Evolutionary conservation across 257 asterid genomes (phyloP).

Genomic region (Penstemon davidsonii): DNA sequence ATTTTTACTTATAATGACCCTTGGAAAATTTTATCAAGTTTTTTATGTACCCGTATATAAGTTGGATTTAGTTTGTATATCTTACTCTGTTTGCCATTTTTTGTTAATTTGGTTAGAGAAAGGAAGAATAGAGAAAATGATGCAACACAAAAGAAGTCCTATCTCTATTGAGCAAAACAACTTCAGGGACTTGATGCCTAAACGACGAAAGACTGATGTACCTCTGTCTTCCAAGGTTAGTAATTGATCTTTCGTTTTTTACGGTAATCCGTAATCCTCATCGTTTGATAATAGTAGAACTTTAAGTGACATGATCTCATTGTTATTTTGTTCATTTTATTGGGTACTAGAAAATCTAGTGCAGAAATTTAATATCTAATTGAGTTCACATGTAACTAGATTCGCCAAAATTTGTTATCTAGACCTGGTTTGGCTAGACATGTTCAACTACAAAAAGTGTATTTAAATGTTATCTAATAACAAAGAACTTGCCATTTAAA

Average conservation of each 20-base stretch:
- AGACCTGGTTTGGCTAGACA: too few species aligned
- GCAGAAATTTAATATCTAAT: too few species aligned
- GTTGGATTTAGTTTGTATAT: slow-evolving; percentile 4
- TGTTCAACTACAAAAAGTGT: too few species aligned
- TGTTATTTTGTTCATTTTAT: too few species aligned
- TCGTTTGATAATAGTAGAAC: too few species aligned
- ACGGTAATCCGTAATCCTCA: background rate
- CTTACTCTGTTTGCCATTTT: slow-evolving; percentile 17
- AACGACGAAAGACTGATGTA: slow-evolving; percentile 59
- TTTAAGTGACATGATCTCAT: too few species aligned
- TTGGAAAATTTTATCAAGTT: background rate
- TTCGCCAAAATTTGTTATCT: too few species aligned
- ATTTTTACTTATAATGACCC: too few species aligned
- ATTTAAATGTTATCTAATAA: too few species aligned
- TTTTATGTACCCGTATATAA: slow-evolving; percentile 4
- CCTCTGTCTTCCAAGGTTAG: slow-evolving; percentile 73
- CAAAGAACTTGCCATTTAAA: too few species aligned
- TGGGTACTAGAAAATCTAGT: too few species aligned
- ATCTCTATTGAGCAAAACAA: slow-evolving; percentile 58
- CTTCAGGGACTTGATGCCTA: slow-evolving; percentile 56
- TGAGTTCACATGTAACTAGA: too few species aligned
- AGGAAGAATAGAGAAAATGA: slow-evolving; percentile 49
- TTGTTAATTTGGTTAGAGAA: slow-evolving; percentile 26
- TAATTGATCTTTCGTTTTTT: slow-evolving; percentile 10
- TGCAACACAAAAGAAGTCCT: slow-evolving; percentile 76